These are phyloP conservation scores for Coriaria nepalensis DNA, from an alignment of 306 rosid species.

Conservation along the genomic window DNA sequence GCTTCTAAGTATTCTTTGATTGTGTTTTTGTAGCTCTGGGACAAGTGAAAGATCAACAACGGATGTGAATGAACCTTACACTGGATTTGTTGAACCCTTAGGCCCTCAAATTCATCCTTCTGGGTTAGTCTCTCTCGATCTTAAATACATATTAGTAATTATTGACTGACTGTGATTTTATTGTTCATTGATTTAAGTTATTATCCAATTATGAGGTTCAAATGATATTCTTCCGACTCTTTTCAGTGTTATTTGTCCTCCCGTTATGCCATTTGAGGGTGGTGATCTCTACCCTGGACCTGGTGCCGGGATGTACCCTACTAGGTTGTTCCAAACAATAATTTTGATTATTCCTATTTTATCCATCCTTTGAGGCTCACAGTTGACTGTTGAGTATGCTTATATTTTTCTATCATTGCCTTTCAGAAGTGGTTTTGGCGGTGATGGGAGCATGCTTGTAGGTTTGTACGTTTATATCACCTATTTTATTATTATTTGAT, in stretches of 20 bases:
- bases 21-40: constrained; percentile 32
- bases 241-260: constrained; percentile 40
- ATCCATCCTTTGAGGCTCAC: neutral
- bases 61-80: constrained; percentile 20
- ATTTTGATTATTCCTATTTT: neutral
- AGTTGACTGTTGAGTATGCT: constrained; percentile 1
- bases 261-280: constrained; percentile 35
- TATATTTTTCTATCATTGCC: neutral
- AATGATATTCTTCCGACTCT: constrained; percentile 9
- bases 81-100: constrained; percentile 27
- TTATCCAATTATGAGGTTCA: constrained; percentile 7
- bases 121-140: constrained; percentile 21
- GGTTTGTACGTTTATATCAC: constrained; percentile 31
- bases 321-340: constrained; percentile 28
- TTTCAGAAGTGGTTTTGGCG: constrained; percentile 41
- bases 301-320: constrained; percentile 56
- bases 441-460: constrained; percentile 60
- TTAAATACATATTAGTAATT: too few species aligned
- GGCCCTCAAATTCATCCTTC: constrained; percentile 27
- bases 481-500: too few species aligned
- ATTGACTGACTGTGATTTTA: neutral
- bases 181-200: neutral
- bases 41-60: constrained; percentile 23
- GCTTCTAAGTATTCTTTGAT: constrained; percentile 1
- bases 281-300: constrained; percentile 71